Evolutionary conservation across 163 green algal genomes (phyloP).

Genomic region (Chloroidium sp.): DNA sequence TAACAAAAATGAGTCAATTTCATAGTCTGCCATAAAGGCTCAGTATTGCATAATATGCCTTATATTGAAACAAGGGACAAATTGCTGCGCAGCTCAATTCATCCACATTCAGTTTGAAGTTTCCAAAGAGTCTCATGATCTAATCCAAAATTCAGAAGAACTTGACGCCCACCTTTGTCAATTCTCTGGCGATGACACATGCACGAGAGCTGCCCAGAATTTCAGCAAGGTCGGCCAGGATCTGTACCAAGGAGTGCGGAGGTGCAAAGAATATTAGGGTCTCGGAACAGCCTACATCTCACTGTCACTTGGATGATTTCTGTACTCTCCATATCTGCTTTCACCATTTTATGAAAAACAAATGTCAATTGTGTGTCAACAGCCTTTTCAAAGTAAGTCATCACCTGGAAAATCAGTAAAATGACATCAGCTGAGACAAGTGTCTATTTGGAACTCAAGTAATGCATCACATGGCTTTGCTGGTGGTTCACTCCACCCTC

Average conservation of each 20-base stretch:
- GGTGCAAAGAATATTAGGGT: constrained; percentile 71
- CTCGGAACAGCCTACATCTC: neutral
- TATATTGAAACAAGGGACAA: too few relatives aligned
- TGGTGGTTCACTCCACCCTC: too few relatives aligned
- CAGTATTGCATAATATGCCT: too few relatives aligned
- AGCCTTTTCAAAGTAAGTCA: neutral
- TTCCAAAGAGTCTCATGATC: too few relatives aligned
- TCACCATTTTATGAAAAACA: constrained; percentile 6
- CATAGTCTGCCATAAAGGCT: too few relatives aligned
- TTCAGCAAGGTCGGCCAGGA: constrained; percentile 46
- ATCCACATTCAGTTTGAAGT: neutral
- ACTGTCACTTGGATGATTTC: too few relatives aligned
- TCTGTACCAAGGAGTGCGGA: constrained; percentile 48
- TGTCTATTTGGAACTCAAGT: too few relatives aligned
- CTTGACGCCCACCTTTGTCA: constrained; percentile 61
- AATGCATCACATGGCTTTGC: too few relatives aligned
- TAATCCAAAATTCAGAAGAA: too few relatives aligned
- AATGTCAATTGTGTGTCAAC: constrained; percentile 1
- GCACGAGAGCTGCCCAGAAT: constrained; percentile 42
- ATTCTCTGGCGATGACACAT: constrained; percentile 70
- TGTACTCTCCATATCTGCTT: too few relatives aligned
- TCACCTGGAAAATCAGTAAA: neutral
- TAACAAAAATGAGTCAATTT: neutral
- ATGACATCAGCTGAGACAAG: neutral
- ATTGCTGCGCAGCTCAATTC: neutral